These are phyloP conservation scores for Byssothecium circinans DNA, from an alignment of 2,329 filamentous ascomycete species.

Conservation along the genomic window DNA sequence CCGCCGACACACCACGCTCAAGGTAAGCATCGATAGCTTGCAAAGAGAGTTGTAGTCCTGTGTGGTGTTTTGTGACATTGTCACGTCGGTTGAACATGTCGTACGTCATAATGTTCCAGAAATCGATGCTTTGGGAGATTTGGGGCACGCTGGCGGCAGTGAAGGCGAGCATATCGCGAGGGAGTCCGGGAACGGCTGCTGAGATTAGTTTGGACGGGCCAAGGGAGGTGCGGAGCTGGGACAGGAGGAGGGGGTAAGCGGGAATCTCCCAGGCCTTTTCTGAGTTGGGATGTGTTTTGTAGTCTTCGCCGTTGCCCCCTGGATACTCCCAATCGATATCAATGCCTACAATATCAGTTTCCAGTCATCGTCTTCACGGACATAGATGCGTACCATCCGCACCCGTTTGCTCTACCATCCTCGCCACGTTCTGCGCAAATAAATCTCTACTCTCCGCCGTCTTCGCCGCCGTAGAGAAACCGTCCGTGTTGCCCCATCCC, in stretches of 20 bases:
- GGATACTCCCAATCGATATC: slow-evolving; percentile 70
- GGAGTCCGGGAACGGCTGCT: slow-evolving; percentile 65
- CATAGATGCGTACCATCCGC: slow-evolving; percentile 62
- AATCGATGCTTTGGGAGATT: slow-evolving; percentile 64
- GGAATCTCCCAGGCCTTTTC: slow-evolving; percentile 62
- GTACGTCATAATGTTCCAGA: slow-evolving; percentile 72
- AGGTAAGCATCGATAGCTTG: slow-evolving; percentile 62
- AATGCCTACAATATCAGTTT: slow-evolving; percentile 16
- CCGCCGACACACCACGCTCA: slow-evolving; percentile 54
- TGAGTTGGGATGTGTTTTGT: slow-evolving; percentile 62
- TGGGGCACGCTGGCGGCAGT: slow-evolving; percentile 57
- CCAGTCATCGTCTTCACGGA: background rate
- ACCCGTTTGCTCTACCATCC: slow-evolving; percentile 60
- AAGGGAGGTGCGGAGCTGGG: slow-evolving; percentile 61
- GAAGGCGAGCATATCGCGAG: slow-evolving; percentile 68
- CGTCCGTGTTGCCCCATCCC: slow-evolving; percentile 70
- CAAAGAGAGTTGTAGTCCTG: slow-evolving; percentile 59
- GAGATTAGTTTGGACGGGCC: slow-evolving; percentile 63
- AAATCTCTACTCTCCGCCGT: slow-evolving; percentile 50
- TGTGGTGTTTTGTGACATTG: slow-evolving; percentile 65
- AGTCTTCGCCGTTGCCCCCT: slow-evolving; percentile 69
- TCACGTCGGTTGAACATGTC: slow-evolving; percentile 72
- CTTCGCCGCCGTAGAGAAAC: slow-evolving; percentile 62
- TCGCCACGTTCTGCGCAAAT: slow-evolving; percentile 66
- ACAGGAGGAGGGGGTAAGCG: slow-evolving; percentile 63